Percentiles rank a stretch among this genome's conserved stretches.
phyloP scores from a whole-genome alignment of 73 alveolate species.

The Stentor roeselii region DNA sequence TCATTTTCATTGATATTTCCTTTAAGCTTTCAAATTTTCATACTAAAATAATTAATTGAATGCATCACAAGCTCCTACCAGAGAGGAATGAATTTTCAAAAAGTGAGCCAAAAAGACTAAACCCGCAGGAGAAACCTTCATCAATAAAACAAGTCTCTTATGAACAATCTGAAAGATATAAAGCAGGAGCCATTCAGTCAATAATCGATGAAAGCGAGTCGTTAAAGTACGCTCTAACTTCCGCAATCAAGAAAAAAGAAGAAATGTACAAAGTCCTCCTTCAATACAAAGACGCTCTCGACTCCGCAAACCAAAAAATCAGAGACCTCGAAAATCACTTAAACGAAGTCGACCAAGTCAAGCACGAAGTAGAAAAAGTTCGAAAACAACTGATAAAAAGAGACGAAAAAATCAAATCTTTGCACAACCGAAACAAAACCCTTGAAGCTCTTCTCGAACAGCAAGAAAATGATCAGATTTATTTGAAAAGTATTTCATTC shows the following conservation, averaged over 20 bases:
- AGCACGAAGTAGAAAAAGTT: not conserved
- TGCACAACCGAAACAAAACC: not conserved
- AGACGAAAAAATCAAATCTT: not conserved
- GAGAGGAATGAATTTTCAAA: no score
- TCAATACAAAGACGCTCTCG: not conserved
- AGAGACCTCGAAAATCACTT: not conserved
- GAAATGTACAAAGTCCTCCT: not conserved
- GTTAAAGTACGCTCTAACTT: not conserved
- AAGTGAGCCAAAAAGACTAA: no score
- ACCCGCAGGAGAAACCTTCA: no score
- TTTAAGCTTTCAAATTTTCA: no score
- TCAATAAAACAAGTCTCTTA: no score
- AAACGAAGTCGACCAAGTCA: not conserved
- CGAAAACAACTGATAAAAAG: not conserved
- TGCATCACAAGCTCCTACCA: no score
- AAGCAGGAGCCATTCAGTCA: not conserved
- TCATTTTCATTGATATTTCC: no score
- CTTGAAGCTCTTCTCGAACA: not conserved
- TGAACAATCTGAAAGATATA: no score
- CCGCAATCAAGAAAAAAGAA: not conserved
- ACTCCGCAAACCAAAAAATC: not conserved
- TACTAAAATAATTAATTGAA: no score
- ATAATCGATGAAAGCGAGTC: not conserved
- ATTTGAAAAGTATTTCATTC: not conserved
- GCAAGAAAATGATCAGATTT: not conserved